Percentiles rank a stretch among this genome's conserved stretches.
These are phyloP conservation scores for Acarospora socialis DNA, from an alignment of 2,329 filamentous ascomycete species.

Conservation along the genomic window DNA sequence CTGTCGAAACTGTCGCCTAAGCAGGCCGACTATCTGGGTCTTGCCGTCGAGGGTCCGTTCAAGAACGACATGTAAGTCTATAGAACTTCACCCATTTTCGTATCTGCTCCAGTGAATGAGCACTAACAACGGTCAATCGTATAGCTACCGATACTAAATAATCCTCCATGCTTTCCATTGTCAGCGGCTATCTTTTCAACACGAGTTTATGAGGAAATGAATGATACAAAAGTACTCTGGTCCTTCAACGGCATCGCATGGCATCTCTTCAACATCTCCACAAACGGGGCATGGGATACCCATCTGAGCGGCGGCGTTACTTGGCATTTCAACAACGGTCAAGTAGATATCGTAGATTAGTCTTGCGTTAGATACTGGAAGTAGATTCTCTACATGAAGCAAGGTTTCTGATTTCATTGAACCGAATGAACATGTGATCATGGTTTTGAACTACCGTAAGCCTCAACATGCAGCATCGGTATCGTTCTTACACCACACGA, in stretches of 20 bases:
- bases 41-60: constrained; percentile 78
- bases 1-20: constrained; percentile 69
- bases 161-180: constrained; percentile 14
- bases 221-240: constrained; percentile 42
- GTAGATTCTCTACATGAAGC: no score
- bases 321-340: constrained; percentile 28
- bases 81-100: constrained; percentile 1
- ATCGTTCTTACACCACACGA: no score
- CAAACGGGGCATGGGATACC: constrained; percentile 18
- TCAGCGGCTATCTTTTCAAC: constrained; percentile 33
- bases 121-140: constrained; percentile 19
- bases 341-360: constrained; percentile 19
- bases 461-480: no score
- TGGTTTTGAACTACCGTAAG: no score
- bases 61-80: constrained; percentile 78
- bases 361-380: no score
- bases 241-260: constrained; percentile 52
- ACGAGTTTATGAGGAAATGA: constrained; percentile 48
- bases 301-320: constrained; percentile 22
- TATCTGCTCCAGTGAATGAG: not conserved
- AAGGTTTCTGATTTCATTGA: no score
- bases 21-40: constrained; percentile 90
- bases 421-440: no score
- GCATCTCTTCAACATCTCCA: constrained; percentile 23
- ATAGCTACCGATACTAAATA: constrained; percentile 54